Evolutionary conservation across 176 grass and related monocot species (phyloP).

Genomic region (Avena insularis): DNA sequence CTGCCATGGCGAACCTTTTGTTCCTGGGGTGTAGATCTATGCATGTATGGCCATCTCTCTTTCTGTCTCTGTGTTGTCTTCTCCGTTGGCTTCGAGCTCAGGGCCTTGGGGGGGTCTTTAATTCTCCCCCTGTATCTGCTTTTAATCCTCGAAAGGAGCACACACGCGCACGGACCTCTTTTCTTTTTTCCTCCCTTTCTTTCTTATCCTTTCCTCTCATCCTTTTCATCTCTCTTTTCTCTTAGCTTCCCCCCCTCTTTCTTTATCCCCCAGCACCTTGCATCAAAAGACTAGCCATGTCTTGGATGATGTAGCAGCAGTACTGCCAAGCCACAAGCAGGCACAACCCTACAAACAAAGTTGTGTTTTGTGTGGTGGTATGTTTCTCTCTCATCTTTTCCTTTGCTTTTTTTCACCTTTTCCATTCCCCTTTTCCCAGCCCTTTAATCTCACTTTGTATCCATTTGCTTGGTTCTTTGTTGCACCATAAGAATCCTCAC

Average conservation of each 20-base stretch:
- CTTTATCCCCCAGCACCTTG: constrained; percentile 38
- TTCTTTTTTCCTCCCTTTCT: constrained; percentile 63
- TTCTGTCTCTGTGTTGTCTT: constrained; percentile 54
- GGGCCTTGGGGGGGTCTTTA: constrained; percentile 59
- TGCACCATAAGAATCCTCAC: constrained; percentile 58
- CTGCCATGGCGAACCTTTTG: constrained; percentile 60
- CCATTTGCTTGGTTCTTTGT: constrained; percentile 78
- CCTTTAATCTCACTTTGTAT: constrained; percentile 81
- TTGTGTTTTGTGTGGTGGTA: constrained; percentile 55
- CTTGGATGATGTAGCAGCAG: constrained; percentile 56
- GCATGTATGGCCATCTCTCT: constrained; percentile 48
- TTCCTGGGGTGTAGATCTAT: constrained; percentile 63
- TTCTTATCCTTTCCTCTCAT: constrained; percentile 66
- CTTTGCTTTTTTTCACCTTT: constrained; percentile 53
- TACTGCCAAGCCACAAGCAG: constrained; percentile 60
- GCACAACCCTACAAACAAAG: constrained; percentile 81
- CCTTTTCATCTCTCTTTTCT: constrained; percentile 56
- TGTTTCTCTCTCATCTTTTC: constrained; percentile 83
- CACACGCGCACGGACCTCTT: constrained; percentile 64
- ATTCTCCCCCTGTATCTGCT: constrained; percentile 66
- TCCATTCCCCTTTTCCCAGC: constrained; percentile 50
- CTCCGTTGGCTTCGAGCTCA: constrained; percentile 70
- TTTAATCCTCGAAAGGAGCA: constrained; percentile 98
- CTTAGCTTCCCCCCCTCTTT: constrained; percentile 54
- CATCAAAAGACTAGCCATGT: constrained; percentile 83